Evolutionary conservation across 2,329 filamentous ascomycete genomes (phyloP).

Genomic region (Paracoccidioides lutzii): DNA sequence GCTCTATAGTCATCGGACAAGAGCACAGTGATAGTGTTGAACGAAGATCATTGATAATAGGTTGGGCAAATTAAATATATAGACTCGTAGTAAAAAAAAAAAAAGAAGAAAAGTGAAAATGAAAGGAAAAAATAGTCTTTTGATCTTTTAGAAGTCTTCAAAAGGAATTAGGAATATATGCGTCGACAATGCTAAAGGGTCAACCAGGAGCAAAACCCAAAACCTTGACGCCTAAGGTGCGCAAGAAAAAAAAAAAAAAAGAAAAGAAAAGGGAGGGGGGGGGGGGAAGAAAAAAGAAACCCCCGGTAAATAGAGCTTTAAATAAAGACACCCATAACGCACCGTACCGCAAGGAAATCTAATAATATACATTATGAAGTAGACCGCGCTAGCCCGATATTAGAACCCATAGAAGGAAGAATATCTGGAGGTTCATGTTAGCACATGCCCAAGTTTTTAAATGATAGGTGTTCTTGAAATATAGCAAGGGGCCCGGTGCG

Average conservation of each 20-base stretch:
- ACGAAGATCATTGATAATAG: neutral
- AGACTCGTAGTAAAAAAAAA: neutral
- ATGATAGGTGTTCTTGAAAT: no score
- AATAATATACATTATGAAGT: neutral
- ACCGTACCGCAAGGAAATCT: neutral
- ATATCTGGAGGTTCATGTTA: constrained; percentile 42
- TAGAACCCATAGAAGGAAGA: constrained; percentile 65
- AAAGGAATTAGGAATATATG: neutral
- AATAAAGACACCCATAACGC: neutral
- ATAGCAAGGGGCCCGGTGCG: no score
- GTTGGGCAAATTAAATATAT: neutral
- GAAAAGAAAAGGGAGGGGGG: no score
- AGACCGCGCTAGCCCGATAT: constrained; percentile 31
- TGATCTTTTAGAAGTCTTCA: neutral
- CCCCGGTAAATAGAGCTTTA: neutral
- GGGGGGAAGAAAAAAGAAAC: neutral
- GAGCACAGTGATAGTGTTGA: neutral
- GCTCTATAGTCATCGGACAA: neutral
- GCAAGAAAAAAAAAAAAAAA: no score
- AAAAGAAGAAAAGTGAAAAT: neutral
- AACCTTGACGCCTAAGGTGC: neutral
- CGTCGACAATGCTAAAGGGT: neutral
- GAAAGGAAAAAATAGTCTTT: neutral
- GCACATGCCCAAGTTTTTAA: neutral
- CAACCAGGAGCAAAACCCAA: neutral